Conservation (phyloP, 2,329 filamentous ascomycete genomes). For the Diaporthe ilicicola region DNA sequence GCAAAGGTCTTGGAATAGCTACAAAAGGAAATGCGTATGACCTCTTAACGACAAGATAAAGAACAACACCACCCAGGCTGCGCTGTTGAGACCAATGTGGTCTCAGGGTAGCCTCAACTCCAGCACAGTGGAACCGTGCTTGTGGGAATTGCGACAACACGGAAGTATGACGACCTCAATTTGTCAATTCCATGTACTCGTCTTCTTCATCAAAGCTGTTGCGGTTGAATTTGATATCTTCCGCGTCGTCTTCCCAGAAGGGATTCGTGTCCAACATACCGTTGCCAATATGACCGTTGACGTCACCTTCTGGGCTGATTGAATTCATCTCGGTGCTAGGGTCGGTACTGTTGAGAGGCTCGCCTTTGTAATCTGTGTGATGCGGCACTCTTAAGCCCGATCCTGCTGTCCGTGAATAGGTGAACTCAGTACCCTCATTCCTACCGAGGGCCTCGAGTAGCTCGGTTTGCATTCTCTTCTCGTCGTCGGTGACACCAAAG, state of each 20-base stretch:
- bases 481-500: slow-evolving; percentile 87
- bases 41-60: not conserved
- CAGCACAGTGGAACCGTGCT: not conserved
- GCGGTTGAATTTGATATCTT: slow-evolving; percentile 76
- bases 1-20: slow-evolving; percentile 10
- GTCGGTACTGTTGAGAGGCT: slow-evolving; percentile 65
- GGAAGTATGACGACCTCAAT: slow-evolving; percentile 34
- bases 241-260: slow-evolving; percentile 41
- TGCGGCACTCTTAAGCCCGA: slow-evolving; percentile 90
- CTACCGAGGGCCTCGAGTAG: slow-evolving; percentile 86
- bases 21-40: slow-evolving; percentile 4
- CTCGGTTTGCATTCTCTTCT: slow-evolving; percentile 94
- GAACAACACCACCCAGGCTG: not conserved
- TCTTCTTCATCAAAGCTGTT: slow-evolving; percentile 73
- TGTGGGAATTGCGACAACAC: not conserved
- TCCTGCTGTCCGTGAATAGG: slow-evolving; percentile 84
- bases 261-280: slow-evolving; percentile 32
- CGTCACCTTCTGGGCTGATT: slow-evolving; percentile 57
- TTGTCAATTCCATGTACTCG: slow-evolving; percentile 82
- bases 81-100: not conserved
- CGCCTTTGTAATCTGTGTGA: slow-evolving; percentile 90
- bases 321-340: slow-evolving; percentile 50
- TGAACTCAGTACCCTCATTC: slow-evolving; percentile 78
- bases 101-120: not conserved
- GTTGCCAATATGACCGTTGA: slow-evolving; percentile 30